Evolutionary conservation across 2,329 filamentous ascomycete species (phyloP), one percentile per base, ranked within the genome.

Genomic region (Trichoderma asperellum): DNA sequence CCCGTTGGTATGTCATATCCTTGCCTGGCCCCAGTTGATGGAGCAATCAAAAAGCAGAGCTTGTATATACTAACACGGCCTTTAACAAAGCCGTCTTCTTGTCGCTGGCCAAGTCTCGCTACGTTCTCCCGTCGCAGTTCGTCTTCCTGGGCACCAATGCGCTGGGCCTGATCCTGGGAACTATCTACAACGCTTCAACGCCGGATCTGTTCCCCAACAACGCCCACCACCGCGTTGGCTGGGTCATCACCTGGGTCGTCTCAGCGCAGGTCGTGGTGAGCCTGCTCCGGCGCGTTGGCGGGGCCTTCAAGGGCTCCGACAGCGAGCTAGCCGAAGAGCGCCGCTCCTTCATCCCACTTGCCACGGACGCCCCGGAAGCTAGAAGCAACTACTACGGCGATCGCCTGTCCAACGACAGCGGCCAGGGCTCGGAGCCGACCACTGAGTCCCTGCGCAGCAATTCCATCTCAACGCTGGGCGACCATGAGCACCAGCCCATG

Each of bases 121-220:
- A 91, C 74, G 90, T 90, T 1, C 83, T 97, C 2, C 83, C 85
- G 0, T 80, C 85, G 1, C 94, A 97, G 76, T 85, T 94, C 70
- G 71, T 83, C 10, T 94, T 95, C 77, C 78, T 92, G 55, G 80
- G 84, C 1, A 77, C 85, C 43, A 93, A 94, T 76, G 85, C 83
- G 3, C 73, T 90, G 1, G 92, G 90, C 21, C 73, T 94, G 29
- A 75, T 92, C 16, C 77, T 92, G 32, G 89, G 87, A 8, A 85
- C 87, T 61, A 82, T 93, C 40, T 97, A 97, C 83, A 93, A 96
- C 77, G 85, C 87, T 69, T 89, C 87, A 72, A 97, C 93, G 0
- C 93, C 94, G 0, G 92, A 97, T 76, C 82, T 97, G 27, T 97
- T 97, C 77, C 89, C 89, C 37, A 90, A 92, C 77, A 97, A 97